Evolutionary conservation across 2,329 filamentous ascomycete species (phyloP), one percentile per base, ranked within the genome.

Genomic region (Hypoxylon sp.): DNA sequence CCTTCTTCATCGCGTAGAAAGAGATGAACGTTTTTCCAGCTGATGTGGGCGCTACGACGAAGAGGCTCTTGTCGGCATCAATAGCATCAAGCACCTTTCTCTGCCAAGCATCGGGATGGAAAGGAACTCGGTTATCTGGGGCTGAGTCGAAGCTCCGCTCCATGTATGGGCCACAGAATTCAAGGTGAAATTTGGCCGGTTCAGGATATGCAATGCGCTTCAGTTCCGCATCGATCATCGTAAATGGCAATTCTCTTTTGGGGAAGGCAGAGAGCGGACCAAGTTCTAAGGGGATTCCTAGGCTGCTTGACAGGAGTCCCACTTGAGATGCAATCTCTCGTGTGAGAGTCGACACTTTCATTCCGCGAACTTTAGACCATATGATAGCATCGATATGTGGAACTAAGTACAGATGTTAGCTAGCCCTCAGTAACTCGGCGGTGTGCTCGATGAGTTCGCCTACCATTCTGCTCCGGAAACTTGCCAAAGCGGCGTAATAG

Each of bases 11-110:
- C 1, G 92, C 92, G 72, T 95, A 94, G 77, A 94, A 95, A 0
- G 88, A 91, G 64, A 94, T 94, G 77, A 94, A 95, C 0, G 92
- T 95, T 78, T 94, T 95, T 69, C 92, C 92, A 0, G 92, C 90
- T 23, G 89, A 92, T 0, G 92, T 95, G 0, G 92, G 92, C 0
- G 92, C 92, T 7, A 94, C 89, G 0, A 93, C 90, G 64, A 94
- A 89, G 0, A 93, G 80, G 71, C 90, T 93, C 69, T 89, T 86
- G 59, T 91, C 83, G 0, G 83, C 84, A 76, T 95, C 92, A 38
- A 94, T 89, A 41, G 88, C 86, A 68, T 95, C 90, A 0, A 95
- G 82, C 0, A 94, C 91, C 38, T 87, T 83, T 60, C 90, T 82
- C 78, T 95, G 92, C 92, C 92, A 95, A 2, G 85, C 87, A 80